Conservation (phyloP, 108 stramenopile genomes). For the Mayamaea pseudoterrestris region DNA sequence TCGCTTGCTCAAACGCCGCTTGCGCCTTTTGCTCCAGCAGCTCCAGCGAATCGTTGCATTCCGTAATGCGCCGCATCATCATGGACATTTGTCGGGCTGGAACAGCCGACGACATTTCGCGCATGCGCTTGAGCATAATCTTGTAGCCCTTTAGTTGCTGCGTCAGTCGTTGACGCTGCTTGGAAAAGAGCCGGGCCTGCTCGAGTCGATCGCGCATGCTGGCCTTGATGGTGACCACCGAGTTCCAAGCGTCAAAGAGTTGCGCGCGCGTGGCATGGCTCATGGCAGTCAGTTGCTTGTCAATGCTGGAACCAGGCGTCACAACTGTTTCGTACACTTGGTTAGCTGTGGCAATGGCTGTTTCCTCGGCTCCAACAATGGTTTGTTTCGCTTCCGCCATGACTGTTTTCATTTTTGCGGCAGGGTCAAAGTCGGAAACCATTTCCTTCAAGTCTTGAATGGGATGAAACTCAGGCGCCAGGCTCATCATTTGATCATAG, state of each 20-base stretch:
- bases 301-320: conserved; percentile 54
- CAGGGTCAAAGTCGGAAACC: conserved; percentile 47
- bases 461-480: background rate
- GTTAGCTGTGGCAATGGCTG: conserved; percentile 50
- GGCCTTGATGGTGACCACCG: conserved; percentile 43
- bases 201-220: conserved; percentile 46
- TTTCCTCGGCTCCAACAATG: conserved; percentile 13
- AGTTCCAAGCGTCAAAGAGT: conserved; percentile 64
- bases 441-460: conserved; percentile 24
- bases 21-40: conserved; percentile 47
- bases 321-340: conserved; percentile 57
- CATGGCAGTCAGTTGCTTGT: conserved; percentile 58
- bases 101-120: conserved; percentile 52
- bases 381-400: conserved; percentile 50
- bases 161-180: conserved; percentile 33
- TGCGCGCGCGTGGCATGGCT: conserved; percentile 54
- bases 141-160: conserved; percentile 67
- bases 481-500: conserved; percentile 34
- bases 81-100: conserved; percentile 77
- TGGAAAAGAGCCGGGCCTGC: conserved; percentile 57
- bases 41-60: conserved; percentile 66
- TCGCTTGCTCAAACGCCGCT: conserved; percentile 47
- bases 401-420: conserved; percentile 53
- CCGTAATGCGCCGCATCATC: conserved; percentile 72
- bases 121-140: conserved; percentile 50